Evolutionary conservation across 495 filamentous ascomycete species (phyloP), one percentile per base, ranked within the genome.

Genomic region (Penicillium atrosanguineum): DNA sequence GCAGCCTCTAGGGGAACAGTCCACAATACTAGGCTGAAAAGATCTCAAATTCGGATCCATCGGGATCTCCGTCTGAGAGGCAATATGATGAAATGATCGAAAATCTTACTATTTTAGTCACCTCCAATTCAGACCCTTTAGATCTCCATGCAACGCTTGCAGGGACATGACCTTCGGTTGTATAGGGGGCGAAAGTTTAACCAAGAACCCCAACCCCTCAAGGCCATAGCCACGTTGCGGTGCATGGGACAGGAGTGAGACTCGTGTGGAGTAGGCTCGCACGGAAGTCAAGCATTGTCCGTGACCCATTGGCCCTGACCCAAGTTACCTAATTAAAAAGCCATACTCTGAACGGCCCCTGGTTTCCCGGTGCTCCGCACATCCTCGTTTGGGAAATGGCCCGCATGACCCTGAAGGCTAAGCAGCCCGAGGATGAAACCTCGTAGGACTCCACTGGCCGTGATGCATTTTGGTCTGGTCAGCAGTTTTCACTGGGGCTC

Each of bases 361-460:
- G 18, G 41, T n/a, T 18, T 7, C 7, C 43, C 37, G 52, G 18
- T 37, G 0, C 46, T 18, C 53, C 37, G 50, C 47, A 44, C 37
- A 31, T 26, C 29, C 54, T 50, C 50, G 14, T 50, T 53, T 56
- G 28, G 58, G 58, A 26, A 60, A 60, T 44, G 53, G 39, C 31
- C 49, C 57, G 57, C 57, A 56, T 60, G 57, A 56, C 53, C 50
- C 28, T 38, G 19, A 46, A 50, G 44, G 29, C 48, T 25, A 42
- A 52, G 38, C 41, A 52, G 38, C 41, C 44, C n/a, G 26, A 26
- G 54, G 46, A 61, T 53, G 53, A 61, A 56, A 61, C 53, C 53
- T 41, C 53, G 48, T 15, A 14, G 7, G 11, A 49, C 23, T 60
- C 57, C 52, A 54, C 55, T 40, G 15, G 31, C 47, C 46, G 40